Conservation (phyloP, 1,284 basidiomycete species). For the Farysia itapuensis region DNA sequence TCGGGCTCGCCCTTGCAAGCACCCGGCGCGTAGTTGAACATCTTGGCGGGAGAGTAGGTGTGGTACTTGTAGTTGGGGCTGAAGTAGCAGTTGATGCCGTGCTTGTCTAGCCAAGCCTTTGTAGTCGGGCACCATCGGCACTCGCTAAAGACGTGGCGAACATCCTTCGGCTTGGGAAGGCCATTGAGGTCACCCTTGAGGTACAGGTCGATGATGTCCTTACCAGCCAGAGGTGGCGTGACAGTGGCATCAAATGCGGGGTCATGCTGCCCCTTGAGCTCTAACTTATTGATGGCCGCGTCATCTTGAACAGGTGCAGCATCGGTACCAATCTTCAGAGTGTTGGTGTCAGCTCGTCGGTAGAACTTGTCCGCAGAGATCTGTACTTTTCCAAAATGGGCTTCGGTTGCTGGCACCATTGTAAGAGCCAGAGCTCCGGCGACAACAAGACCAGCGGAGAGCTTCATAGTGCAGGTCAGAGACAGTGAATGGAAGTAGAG, state of each 20-base stretch:
- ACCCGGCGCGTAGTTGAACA: conserved; percentile 1
- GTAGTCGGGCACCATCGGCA: conserved; percentile 13
- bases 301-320: too few relatives aligned
- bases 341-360: neutral
- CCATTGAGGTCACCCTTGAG: conserved; percentile 1
- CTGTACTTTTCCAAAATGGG: conserved; percentile 3
- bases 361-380: too few relatives aligned
- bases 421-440: conserved; percentile 13
- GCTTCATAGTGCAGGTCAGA: conserved; percentile 19
- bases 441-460: conserved; percentile 13
- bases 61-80: conserved; percentile 23
- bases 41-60: conserved; percentile 11
- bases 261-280: neutral
- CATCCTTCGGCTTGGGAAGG: conserved; percentile 10
- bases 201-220: conserved; percentile 7
- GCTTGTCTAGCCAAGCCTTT: conserved; percentile 14
- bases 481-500: neutral
- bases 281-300: too few relatives aligned
- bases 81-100: conserved; percentile 22
- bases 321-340: too few relatives aligned
- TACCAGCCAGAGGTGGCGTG: neutral
- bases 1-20: conserved; percentile 14
- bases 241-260: neutral
- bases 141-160: conserved; percentile 2
- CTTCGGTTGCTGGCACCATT: conserved; percentile 9